Evolutionary conservation across 176 grass and related monocot species (phyloP).

Genomic region (Juncus effusus): DNA sequence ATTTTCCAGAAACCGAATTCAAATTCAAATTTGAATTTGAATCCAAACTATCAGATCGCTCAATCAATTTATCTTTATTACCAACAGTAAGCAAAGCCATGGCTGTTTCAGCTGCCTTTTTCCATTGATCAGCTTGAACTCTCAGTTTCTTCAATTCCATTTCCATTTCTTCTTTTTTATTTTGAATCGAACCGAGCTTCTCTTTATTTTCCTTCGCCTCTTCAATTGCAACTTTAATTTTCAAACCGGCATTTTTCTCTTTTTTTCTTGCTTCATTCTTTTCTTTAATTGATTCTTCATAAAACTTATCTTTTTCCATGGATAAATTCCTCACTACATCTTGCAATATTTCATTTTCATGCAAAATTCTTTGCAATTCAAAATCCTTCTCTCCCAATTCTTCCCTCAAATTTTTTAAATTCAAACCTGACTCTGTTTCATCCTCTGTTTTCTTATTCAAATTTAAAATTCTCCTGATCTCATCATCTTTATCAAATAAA

Average conservation of each 20-base stretch:
- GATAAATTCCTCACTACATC: slow-evolving; percentile 10
- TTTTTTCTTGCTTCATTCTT: slow-evolving; percentile 37
- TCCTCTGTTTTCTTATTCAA: slow-evolving; percentile 43
- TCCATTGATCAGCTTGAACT: slow-evolving; percentile 97
- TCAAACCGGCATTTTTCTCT: slow-evolving; percentile 34
- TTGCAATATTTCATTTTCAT: slow-evolving; percentile 33
- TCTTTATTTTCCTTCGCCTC: slow-evolving; percentile 30
- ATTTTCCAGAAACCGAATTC: slow-evolving; percentile 45
- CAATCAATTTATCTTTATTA: slow-evolving; percentile 64
- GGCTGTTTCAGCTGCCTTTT: slow-evolving; percentile 87
- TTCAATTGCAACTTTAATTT: slow-evolving; percentile 24
- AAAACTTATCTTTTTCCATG: slow-evolving; percentile 27
- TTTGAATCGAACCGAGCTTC: slow-evolving; percentile 29
- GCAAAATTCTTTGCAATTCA: slow-evolving; percentile 27
- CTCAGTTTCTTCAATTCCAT: slow-evolving; percentile 66
- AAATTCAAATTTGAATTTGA: slow-evolving; percentile 28
- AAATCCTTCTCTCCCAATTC: slow-evolving; percentile 42
- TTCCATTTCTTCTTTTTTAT: slow-evolving; percentile 57
- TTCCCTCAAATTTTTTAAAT: slow-evolving; percentile 29
- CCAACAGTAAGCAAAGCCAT: slow-evolving; percentile 73
- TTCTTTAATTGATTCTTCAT: slow-evolving; percentile 50
- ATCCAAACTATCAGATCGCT: slow-evolving; percentile 47
- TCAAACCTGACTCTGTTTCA: slow-evolving; percentile 21
- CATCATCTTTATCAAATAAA: slow-evolving; percentile 78
- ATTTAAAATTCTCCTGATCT: slow-evolving; percentile 42